phyloP scores from a whole-genome alignment of 768 basidiomycete species.

The Tricholoma hemisulphureum region DNA sequence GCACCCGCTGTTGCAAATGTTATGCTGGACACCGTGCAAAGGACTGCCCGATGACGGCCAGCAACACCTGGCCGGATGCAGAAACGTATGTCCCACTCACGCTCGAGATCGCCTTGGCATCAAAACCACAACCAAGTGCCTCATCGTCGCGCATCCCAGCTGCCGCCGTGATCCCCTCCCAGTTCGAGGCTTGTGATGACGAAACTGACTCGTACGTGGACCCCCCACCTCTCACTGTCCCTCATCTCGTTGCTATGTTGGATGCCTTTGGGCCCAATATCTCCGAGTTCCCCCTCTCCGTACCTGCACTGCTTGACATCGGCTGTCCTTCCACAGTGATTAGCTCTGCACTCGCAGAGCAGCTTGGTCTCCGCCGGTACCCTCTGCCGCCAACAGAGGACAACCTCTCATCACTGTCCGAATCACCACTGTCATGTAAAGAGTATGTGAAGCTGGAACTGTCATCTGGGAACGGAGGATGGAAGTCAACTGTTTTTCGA shows the following conservation, averaged over 20 bases:
- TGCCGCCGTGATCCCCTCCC: neutral
- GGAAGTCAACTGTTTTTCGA: slow-evolving; percentile 14
- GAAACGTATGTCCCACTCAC: neutral
- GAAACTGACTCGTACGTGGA: neutral
- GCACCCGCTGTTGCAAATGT: slow-evolving; percentile 13
- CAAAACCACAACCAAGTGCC: neutral
- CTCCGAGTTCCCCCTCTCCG: slow-evolving; percentile 1
- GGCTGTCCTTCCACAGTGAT: slow-evolving; percentile 15
- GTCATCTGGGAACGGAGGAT: slow-evolving; percentile 12
- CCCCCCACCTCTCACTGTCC: neutral
- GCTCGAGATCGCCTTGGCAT: neutral
- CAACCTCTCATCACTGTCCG: slow-evolving; percentile 15
- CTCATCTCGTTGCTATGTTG: neutral
- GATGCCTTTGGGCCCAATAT: neutral
- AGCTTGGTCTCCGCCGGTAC: slow-evolving; percentile 7
- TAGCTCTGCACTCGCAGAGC: slow-evolving; percentile 6
- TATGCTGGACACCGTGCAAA: slow-evolving; percentile 9
- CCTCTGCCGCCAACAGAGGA: slow-evolving; percentile 17
- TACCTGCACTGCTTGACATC: slow-evolving; percentile 10
- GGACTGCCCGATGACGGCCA: neutral
- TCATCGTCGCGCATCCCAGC: neutral
- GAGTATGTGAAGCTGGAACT: slow-evolving; percentile 21
- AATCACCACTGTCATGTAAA: slow-evolving; percentile 9
- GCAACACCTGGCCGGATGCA: neutral
- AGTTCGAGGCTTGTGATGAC: neutral